Evolutionary conservation across 192 early-diverging fungal genomes (phyloP), one percentile per base, ranked within the genome.

Genomic region (Umbelopsis sp.): DNA sequence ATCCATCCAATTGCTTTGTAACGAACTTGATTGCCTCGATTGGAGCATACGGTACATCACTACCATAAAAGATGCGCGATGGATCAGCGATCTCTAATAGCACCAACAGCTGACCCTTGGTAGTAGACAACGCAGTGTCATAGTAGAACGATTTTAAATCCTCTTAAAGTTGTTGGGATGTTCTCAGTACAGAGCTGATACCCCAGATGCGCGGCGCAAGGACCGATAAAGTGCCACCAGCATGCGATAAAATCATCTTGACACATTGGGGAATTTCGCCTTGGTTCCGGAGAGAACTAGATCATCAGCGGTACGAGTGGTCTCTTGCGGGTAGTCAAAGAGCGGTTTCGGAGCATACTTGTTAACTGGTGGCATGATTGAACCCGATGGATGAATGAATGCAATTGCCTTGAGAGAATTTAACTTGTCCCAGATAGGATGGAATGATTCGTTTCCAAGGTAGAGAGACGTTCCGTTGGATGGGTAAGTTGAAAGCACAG

Each of bases 201-300:
- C 29, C 56, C 2, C 1, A 34, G 2, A 62, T 62, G 29, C 56
- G 56, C 2, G 24, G 17, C 16, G 81, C 77, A 32, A 82, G 72
- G 77, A 80, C 81, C 3, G 80, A 81, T 6, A 83, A 7, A 24
- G 71, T 68, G 22, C 80, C 80, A 44, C 80, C 80, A 41, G 81
- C 68, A 49, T 82, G 80, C 3, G 80, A 81, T 10, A 82, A 24
- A 20, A 82, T 66, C 16, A 82, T 41, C 26, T 54, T 65, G 41
- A 82, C 45, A 82, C 45, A 22, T 83, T 76, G n/a, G 80, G 80
- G 34, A 53, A 38, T 29, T 76, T 59, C n/a, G 80, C 80, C 32
- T 83, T 69, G 21, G 73, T 79, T 16, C 80, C 80, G 0, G 81
- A 66, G 10, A 82, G 72, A 38, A 82, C 83, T 47, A 82, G 21